phyloP scores from a whole-genome alignment of 768 basidiomycete species.

The Gelatoporia subvermispora region DNA sequence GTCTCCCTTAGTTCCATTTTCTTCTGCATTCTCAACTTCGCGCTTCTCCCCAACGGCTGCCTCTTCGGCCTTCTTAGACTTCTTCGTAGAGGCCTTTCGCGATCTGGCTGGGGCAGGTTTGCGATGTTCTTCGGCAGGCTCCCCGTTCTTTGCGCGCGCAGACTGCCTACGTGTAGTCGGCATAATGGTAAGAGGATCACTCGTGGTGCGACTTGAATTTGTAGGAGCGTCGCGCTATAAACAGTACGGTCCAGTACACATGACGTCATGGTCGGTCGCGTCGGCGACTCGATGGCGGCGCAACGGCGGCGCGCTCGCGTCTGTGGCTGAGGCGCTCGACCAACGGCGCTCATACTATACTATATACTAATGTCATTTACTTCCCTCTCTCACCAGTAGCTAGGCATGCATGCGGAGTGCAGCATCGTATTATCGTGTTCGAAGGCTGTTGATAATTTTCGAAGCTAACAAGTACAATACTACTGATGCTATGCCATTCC shows the following conservation, averaged over 20 bases:
- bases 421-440: too few relatives aligned
- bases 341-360: too few relatives aligned
- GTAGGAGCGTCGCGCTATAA: too few relatives aligned
- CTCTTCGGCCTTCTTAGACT: conserved; percentile 6
- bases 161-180: conserved; percentile 18
- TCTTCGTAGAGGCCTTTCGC: conserved; percentile 7
- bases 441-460: too few relatives aligned
- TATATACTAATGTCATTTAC: too few relatives aligned
- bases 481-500: too few relatives aligned
- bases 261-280: background rate
- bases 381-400: too few relatives aligned
- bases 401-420: too few relatives aligned
- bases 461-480: too few relatives aligned
- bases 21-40: conserved; percentile 11
- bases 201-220: background rate
- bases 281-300: background rate
- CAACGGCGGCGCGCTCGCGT: too few relatives aligned
- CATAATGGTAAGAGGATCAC: conserved; percentile 9
- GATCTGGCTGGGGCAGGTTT: conserved; percentile 8
- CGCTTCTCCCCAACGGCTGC: conserved; percentile 16
- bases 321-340: too few relatives aligned
- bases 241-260: too few relatives aligned
- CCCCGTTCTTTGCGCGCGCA: conserved; percentile 2
- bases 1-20: conserved; percentile 1
- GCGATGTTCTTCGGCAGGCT: background rate